Conservation (phyloP, 2,329 filamentous ascomycete genomes). For the Coniosporium tulheliwenetii region DNA sequence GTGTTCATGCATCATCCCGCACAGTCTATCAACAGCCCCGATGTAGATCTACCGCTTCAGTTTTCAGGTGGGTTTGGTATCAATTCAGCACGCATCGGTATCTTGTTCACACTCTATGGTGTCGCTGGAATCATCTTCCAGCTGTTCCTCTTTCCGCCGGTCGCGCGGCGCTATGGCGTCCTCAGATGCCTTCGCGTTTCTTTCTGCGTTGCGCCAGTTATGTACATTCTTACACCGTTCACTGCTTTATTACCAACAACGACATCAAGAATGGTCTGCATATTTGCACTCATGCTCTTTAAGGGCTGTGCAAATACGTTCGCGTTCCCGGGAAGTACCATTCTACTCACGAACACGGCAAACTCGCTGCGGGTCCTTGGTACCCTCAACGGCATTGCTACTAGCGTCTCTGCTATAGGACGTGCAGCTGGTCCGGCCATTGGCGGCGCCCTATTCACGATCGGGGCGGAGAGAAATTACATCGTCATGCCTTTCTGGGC, state of each 20-base stretch:
- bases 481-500: slow-evolving; percentile 71
- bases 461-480: slow-evolving; percentile 61
- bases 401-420: slow-evolving; percentile 65
- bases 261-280: slow-evolving; percentile 37
- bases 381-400: slow-evolving; percentile 82
- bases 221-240: slow-evolving; percentile 74
- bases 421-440: slow-evolving; percentile 64
- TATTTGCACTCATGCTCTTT: slow-evolving; percentile 53
- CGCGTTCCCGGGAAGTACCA: slow-evolving; percentile 78
- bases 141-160: slow-evolving; percentile 67
- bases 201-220: slow-evolving; percentile 51
- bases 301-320: slow-evolving; percentile 69
- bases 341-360: slow-evolving; percentile 80
- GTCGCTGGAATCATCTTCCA: slow-evolving; percentile 67
- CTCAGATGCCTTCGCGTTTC: slow-evolving; percentile 57
- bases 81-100: slow-evolving; percentile 58
- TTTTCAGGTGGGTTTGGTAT: slow-evolving; percentile 69
- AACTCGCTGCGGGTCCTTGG: slow-evolving; percentile 61
- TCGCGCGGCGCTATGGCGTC: slow-evolving; percentile 59
- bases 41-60: slow-evolving; percentile 34
- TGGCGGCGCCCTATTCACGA: slow-evolving; percentile 56
- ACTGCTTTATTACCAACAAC: slow-evolving; percentile 44
- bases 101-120: slow-evolving; percentile 74
- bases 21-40: slow-evolving; percentile 27
- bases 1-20: slow-evolving; percentile 72